Conservation (phyloP, 352 stramenopile species). For the Aphanomyces astaci region DNA sequence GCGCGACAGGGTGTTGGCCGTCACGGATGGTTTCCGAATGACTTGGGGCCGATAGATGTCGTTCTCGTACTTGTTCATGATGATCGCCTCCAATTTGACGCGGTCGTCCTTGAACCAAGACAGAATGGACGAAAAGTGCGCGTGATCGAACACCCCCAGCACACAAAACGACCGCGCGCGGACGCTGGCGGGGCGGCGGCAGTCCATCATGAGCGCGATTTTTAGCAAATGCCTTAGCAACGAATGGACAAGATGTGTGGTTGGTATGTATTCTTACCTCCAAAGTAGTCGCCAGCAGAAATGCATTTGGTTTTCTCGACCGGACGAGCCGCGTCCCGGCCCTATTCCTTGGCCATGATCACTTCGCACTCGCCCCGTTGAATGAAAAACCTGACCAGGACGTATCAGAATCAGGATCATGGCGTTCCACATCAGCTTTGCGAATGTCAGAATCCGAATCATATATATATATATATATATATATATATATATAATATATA, state of each 20-base stretch:
- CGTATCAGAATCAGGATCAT: too few relatives aligned
- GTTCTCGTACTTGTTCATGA: conserved; percentile 13
- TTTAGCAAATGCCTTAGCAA: conserved; percentile 12
- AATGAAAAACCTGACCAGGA: conserved; percentile 31
- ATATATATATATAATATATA: too few relatives aligned
- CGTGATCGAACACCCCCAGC: conserved; percentile 39
- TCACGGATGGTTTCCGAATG: too few relatives aligned
- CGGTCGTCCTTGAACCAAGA: conserved; percentile 30
- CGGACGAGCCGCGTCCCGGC: neutral
- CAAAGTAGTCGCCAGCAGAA: conserved; percentile 34
- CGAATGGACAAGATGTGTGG: too few relatives aligned
- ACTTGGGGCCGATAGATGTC: neutral
- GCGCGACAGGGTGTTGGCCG: neutral
- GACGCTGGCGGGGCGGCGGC: conserved; percentile 35
- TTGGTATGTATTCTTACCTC: conserved; percentile 22
- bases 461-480: too few relatives aligned
- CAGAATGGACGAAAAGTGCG: conserved; percentile 33
- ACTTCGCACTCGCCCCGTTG: conserved; percentile 53
- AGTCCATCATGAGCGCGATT: conserved; percentile 44
- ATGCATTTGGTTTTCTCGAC: conserved; percentile 5
- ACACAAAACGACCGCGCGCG: conserved; percentile 42
- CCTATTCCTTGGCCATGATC: conserved; percentile 9
- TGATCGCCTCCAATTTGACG: conserved; percentile 18
- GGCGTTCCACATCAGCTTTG: too few relatives aligned
- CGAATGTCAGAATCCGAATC: too few relatives aligned